Evolutionary conservation across 768 basidiomycete species (phyloP).

Genomic region (Roridomyces roridus): DNA sequence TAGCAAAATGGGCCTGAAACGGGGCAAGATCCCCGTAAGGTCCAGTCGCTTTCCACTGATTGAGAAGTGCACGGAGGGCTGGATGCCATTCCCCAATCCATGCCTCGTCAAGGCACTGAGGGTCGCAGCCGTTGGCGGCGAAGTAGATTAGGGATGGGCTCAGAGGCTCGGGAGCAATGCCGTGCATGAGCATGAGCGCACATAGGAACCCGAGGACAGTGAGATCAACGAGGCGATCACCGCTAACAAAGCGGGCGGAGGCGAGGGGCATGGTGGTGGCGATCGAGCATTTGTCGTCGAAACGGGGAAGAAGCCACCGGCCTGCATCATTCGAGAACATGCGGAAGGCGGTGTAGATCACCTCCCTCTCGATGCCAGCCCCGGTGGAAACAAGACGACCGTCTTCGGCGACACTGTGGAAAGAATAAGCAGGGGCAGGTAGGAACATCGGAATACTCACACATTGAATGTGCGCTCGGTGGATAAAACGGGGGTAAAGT

Average conservation of each 20-base stretch:
- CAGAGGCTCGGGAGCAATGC: slow-evolving; percentile 5
- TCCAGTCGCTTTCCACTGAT: neutral
- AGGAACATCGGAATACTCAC: neutral
- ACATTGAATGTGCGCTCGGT: neutral
- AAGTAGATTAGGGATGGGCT: slow-evolving; percentile 17
- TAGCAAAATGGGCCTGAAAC: neutral
- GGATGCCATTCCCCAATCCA: slow-evolving; percentile 19
- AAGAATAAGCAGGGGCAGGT: neutral
- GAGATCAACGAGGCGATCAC: neutral
- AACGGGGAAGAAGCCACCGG: neutral
- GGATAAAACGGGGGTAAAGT: neutral
- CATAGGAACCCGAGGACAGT: neutral
- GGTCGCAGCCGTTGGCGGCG: slow-evolving; percentile 7
- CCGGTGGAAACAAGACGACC: neutral
- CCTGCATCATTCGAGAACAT: neutral
- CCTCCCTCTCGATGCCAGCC: neutral
- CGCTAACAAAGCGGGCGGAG: neutral
- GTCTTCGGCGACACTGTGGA: neutral
- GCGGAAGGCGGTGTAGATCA: neutral
- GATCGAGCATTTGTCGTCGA: neutral
- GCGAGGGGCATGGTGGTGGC: neutral
- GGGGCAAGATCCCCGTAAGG: neutral
- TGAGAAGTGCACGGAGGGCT: neutral
- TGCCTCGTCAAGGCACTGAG: neutral
- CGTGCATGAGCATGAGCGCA: slow-evolving; percentile 6